Base-by-base conservation (phyloP, 495 filamentous ascomycete genomes). In the Thozetella sp. region DNA sequence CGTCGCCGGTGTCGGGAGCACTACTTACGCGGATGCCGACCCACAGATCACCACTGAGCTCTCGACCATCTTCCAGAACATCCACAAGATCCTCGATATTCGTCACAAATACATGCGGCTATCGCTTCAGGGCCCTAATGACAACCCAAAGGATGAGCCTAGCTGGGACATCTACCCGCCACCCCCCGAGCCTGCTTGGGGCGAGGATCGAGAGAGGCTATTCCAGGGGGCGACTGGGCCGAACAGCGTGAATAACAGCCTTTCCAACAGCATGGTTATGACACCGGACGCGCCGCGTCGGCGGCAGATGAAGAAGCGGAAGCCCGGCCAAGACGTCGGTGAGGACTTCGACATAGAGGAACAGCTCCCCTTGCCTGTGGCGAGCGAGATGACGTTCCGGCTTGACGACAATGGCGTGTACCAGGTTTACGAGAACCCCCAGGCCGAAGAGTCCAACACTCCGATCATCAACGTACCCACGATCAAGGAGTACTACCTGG, bases 401-500 rank as follows among this genome's bases (percentile, higher is more conserved):
- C 74, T 98, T 22, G 94, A 98, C 74, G 81, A 88, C 13, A 88
- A 84, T 61, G 90, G 95, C 51, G 90, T 98, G 24, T 99, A 92
- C 68, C 94, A 98, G 65, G 90, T 99, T 0, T 98, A 90, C 68
- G 88, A 93, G 64, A 86, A 82, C 27, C 74, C 84, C 2, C 72
- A 81, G 61, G 82, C 88, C 4, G 81, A 82, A n/a, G 77, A 87
- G 57, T 73, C 79, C 10, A 78, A 85, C 46, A 76, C 80, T 11
- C 93, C 94, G 0, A 83, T 91, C 13, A 86, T 97, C 40, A 80
- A 83, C 23, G 89, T 98, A 12, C 95, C 95, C 2, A 94, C 92
- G 2, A 82, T 98, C 63, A 87, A 90, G 65, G 93, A 98, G 63
- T 99, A 90, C 67, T 99, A 97, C 69, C 87, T 96, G 77, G 95